phyloP scores from a whole-genome alignment of 306 rosid genomes.

The Canavalia ensiformis region DNA sequence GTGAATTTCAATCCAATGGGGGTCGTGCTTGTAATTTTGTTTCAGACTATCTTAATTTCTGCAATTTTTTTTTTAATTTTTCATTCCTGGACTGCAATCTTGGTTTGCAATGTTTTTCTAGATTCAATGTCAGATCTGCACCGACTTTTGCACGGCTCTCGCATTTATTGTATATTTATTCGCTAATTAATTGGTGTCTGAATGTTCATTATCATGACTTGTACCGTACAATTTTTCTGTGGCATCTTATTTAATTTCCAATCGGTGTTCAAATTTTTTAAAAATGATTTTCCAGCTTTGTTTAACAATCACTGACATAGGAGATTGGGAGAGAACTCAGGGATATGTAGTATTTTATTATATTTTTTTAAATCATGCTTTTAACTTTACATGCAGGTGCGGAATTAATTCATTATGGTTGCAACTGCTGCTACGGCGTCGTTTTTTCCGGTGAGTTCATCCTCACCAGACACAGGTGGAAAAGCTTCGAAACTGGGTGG shows the following conservation, averaged over 20 bases:
- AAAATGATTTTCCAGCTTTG: background rate
- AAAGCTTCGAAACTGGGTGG: conserved; percentile 55
- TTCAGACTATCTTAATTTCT: background rate
- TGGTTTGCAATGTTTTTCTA: conserved; percentile 23
- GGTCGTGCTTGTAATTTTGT: background rate
- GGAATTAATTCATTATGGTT: conserved; percentile 68
- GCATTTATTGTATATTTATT: conserved; percentile 2
- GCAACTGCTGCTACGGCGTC: conserved; percentile 81
- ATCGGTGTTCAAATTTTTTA: background rate
- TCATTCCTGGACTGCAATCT: conserved; percentile 24
- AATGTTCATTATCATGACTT: background rate
- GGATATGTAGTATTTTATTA: too few species aligned
- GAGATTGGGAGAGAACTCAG: conserved; percentile 23
- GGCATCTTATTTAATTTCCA: background rate
- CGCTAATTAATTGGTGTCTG: background rate
- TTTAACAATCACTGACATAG: conserved; percentile 8
- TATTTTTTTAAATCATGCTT: background rate
- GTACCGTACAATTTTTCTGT: background rate
- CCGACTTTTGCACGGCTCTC: conserved; percentile 34
- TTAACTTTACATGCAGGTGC: conserved; percentile 42
- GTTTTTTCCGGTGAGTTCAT: conserved; percentile 67
- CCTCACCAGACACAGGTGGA: conserved; percentile 51
- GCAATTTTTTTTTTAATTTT: background rate
- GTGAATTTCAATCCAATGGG: conserved; percentile 4
- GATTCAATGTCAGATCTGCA: conserved; percentile 64